phyloP scores from a whole-genome alignment of 345 rosid genomes.

The Dimocarpus longan region DNA sequence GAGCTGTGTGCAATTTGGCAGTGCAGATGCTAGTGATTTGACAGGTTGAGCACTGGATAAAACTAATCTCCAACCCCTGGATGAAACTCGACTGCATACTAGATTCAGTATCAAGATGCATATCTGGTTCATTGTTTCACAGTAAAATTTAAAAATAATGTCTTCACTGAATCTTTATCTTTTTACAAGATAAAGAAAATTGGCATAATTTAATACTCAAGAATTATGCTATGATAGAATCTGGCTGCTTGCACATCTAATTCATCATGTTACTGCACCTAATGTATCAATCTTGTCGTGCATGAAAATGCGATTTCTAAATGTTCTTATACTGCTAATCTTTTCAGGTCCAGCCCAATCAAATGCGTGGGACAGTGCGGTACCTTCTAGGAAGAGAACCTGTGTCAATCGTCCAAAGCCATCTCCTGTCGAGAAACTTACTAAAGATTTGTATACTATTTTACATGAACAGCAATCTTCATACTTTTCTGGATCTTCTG shows the following conservation, averaged over 20 bases:
- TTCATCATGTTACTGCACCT: background rate
- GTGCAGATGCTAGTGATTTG: slow-evolving; percentile 85
- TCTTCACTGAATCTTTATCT: background rate
- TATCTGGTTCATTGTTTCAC: background rate
- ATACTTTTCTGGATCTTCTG: slow-evolving; percentile 82
- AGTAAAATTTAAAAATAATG: background rate
- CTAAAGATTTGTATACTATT: slow-evolving; percentile 77
- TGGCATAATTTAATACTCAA: background rate
- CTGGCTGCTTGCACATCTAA: slow-evolving; percentile 9
- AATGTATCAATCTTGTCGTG: slow-evolving; percentile 2
- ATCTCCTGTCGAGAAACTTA: slow-evolving; percentile 92
- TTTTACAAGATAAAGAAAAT: slow-evolving; percentile 1
- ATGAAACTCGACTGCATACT: background rate
- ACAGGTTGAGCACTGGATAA: slow-evolving; percentile 56
- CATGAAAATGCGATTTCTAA: slow-evolving; percentile 7
- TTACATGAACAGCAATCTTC: slow-evolving; percentile 95
- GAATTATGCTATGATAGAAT: slow-evolving; percentile 6
- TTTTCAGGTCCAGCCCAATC: slow-evolving; percentile 84
- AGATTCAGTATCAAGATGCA: slow-evolving; percentile 1
- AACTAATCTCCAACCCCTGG: background rate
- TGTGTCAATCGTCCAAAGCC: slow-evolving; percentile 81
- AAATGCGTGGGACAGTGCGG: slow-evolving; percentile 80
- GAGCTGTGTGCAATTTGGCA: slow-evolving; percentile 88
- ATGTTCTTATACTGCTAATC: slow-evolving; percentile 12
- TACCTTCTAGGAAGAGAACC: slow-evolving; percentile 92